These are phyloP conservation scores for Mortierella sp. DNA, from an alignment of 371 early-diverging fungal species.

Conservation along the genomic window DNA sequence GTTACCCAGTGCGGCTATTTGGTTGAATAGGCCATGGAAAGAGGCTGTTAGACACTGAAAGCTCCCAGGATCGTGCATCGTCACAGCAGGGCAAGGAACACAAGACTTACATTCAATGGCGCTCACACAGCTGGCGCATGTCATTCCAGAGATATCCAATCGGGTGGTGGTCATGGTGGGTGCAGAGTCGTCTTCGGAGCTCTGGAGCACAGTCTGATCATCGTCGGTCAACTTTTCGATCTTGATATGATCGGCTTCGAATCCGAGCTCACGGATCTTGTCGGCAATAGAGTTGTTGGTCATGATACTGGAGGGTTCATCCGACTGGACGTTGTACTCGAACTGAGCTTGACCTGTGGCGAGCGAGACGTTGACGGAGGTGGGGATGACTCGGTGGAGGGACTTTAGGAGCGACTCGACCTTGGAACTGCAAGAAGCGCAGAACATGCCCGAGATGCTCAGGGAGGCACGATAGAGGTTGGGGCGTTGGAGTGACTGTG, in stretches of 20 bases:
- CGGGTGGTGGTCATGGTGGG: slow-evolving; percentile 51
- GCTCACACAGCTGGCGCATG: slow-evolving; percentile 84
- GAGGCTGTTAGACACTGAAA: background rate
- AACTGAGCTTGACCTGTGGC: slow-evolving; percentile 61
- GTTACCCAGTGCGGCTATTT: slow-evolving; percentile 53
- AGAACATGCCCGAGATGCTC: slow-evolving; percentile 75
- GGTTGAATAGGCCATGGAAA: background rate
- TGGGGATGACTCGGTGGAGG: slow-evolving; percentile 52
- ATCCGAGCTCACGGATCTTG: slow-evolving; percentile 62
- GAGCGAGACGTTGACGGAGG: slow-evolving; percentile 57
- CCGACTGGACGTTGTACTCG: slow-evolving; percentile 38
- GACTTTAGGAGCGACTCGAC: slow-evolving; percentile 59
- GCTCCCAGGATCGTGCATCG: no score
- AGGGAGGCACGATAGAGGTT: slow-evolving; percentile 43
- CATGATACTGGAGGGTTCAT: slow-evolving; percentile 9
- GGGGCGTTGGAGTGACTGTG: slow-evolving; percentile 1
- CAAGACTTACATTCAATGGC: slow-evolving; percentile 73
- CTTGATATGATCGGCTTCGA: slow-evolving; percentile 65
- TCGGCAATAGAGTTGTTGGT: slow-evolving; percentile 54
- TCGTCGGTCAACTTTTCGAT: slow-evolving; percentile 40
- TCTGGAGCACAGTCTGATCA: slow-evolving; percentile 26
- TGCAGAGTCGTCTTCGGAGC: slow-evolving; percentile 20
- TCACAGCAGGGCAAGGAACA: no score
- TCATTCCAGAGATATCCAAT: slow-evolving; percentile 80
- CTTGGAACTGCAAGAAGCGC: slow-evolving; percentile 68